A percentile compares a stretch with the other conserved stretches of the same genome.
Evolutionary conservation across 73 alveolate genomes (phyloP).

Genomic region (Tetrahymena elliotti): DNA sequence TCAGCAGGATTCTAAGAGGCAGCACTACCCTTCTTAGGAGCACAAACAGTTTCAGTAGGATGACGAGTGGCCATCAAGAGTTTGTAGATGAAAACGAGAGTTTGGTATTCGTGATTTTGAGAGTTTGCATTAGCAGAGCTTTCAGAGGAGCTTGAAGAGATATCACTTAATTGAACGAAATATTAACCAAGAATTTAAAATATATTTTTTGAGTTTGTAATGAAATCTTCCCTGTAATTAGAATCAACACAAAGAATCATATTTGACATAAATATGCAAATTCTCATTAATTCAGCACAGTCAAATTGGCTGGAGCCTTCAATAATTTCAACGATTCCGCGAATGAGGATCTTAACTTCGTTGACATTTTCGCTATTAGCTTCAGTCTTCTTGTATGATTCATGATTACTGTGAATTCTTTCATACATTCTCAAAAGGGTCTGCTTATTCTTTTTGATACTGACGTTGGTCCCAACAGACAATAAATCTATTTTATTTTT

Average conservation of each 20-base stretch:
- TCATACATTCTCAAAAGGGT: not conserved
- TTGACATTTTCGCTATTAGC: not conserved
- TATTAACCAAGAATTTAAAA: not conserved
- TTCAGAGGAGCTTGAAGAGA: not conserved
- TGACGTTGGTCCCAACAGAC: slow-evolving; percentile 2
- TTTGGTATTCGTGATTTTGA: not conserved
- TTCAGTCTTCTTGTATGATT: not conserved
- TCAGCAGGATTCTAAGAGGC: not conserved
- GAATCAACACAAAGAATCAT: not conserved
- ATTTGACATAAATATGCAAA: not conserved
- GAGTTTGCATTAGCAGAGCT: not conserved
- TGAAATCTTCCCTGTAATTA: not conserved
- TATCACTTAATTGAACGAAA: not conserved
- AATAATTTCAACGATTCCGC: not conserved
- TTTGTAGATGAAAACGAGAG: not conserved
- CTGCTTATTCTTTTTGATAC: not conserved
- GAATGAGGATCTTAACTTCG: not conserved
- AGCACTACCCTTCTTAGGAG: not conserved
- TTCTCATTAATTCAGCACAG: not conserved
- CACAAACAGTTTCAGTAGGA: not conserved
- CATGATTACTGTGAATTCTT: not conserved
- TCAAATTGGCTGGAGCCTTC: not conserved
- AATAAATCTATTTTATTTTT: not conserved
- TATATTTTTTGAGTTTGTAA: not conserved
- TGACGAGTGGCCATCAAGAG: not conserved